Percentiles rank a stretch among this genome's conserved stretches.
Evolutionary conservation across 2,329 filamentous ascomycete species (phyloP).

Genomic region (Fusarium kyushuense): DNA sequence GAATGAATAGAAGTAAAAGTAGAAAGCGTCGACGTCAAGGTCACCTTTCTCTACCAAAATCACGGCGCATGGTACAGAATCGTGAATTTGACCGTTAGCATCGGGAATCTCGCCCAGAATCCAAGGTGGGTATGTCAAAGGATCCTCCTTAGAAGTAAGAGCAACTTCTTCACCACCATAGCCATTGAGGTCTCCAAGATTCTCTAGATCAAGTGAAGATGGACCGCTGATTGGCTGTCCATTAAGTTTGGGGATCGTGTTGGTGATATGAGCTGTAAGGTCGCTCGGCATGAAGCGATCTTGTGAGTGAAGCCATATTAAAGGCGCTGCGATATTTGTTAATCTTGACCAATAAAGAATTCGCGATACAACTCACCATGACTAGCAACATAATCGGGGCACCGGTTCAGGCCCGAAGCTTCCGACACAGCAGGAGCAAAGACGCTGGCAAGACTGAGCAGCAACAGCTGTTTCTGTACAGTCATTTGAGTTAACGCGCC

Average conservation of each 20-base stretch:
- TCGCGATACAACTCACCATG: conserved; percentile 45
- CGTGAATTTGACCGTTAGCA: conserved; percentile 34
- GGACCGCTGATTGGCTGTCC: conserved; percentile 35
- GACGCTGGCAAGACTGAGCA: conserved; percentile 9
- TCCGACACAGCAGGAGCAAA: conserved; percentile 23
- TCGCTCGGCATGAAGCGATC: conserved; percentile 51
- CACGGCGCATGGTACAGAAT: conserved; percentile 49
- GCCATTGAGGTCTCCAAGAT: conserved; percentile 47
- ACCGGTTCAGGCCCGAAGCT: conserved; percentile 17
- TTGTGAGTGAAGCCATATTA: conserved; percentile 51
- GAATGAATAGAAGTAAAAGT: conserved; percentile 54
- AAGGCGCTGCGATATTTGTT: conserved; percentile 43
- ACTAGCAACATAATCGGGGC: conserved; percentile 49
- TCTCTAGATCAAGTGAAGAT: conserved; percentile 46
- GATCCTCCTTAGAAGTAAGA: conserved; percentile 48
- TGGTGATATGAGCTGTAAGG: conserved; percentile 47
- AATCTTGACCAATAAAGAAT: not conserved
- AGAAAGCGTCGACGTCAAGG: conserved; percentile 50
- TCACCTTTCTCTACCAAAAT: conserved; percentile 48
- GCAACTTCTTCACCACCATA: conserved; percentile 31
- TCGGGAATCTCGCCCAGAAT: conserved; percentile 46
- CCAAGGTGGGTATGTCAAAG: conserved; percentile 46
- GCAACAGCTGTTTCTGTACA: conserved; percentile 12
- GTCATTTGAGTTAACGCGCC: conserved; percentile 4
- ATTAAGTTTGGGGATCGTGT: conserved; percentile 47